Evolutionary conservation across 129 eudicot genomes (phyloP).

Genomic region (Artemisia argyi): DNA sequence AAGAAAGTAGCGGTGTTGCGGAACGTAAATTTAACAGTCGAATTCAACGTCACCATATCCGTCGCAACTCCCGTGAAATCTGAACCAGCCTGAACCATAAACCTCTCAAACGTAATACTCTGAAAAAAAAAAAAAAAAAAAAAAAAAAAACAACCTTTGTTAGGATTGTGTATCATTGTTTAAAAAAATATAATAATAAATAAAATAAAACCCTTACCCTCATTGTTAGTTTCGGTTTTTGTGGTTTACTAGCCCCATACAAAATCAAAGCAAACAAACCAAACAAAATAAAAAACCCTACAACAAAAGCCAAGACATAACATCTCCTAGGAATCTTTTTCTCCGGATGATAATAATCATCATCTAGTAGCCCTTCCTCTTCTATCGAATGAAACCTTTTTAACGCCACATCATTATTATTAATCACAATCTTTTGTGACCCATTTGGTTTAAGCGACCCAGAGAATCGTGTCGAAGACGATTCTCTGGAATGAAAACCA

Average conservation of each 20-base stretch:
- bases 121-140: conserved; percentile 13
- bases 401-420: conserved; percentile 2
- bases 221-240: conserved; percentile 66
- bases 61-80: conserved; percentile 90
- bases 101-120: conserved; percentile 79
- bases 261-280: conserved; percentile 64
- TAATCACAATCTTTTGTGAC: conserved; percentile 4
- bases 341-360: conserved; percentile 25
- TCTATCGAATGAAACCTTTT: conserved; percentile 52
- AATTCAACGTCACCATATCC: conserved; percentile 78
- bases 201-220: conserved; percentile 39
- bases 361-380: conserved; percentile 74
- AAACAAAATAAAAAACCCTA: conserved; percentile 59
- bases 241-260: conserved; percentile 76
- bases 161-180: no score
- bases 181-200: not conserved
- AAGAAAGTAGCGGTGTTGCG: conserved; percentile 86
- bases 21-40: conserved; percentile 64
- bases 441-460: conserved; percentile 70
- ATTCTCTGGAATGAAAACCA: conserved; percentile 90
- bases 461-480: conserved; percentile 86
- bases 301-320: conserved; percentile 52
- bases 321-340: conserved; percentile 56
- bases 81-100: conserved; percentile 79
- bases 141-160: not conserved